phyloP scores from a whole-genome alignment of 179 eudicot genomes.

The Actinidia chinensis region DNA sequence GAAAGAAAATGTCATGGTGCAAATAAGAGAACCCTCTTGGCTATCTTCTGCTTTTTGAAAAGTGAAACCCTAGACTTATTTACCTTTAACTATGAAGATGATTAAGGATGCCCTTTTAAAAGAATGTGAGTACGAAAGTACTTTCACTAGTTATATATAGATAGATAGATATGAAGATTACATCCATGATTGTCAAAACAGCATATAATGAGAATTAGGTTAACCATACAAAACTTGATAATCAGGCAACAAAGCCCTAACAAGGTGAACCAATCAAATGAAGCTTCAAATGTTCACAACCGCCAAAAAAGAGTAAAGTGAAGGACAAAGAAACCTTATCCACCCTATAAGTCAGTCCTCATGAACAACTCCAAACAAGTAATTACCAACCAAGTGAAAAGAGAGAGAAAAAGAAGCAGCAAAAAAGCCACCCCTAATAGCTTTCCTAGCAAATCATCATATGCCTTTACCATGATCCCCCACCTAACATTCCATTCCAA shows the following conservation, averaged over 20 bases:
- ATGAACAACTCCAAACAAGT: constrained; percentile 14
- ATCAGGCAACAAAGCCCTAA: not conserved
- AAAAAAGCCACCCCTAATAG: not conserved
- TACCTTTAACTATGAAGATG: not conserved
- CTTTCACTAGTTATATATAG: not conserved
- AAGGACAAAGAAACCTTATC: not conserved
- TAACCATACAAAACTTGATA: not conserved
- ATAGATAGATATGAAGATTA: not conserved
- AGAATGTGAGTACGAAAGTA: too few species aligned
- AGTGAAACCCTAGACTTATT: not conserved
- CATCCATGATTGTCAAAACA: not conserved
- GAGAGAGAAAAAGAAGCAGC: not conserved
- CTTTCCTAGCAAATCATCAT: not conserved
- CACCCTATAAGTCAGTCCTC: not conserved
- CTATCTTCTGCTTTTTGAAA: not conserved
- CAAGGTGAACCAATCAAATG: constrained; percentile 9
- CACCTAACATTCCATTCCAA: constrained; percentile 77
- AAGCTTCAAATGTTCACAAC: constrained; percentile 5
- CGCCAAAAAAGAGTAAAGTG: not conserved
- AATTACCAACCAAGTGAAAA: not conserved
- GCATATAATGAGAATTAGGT: not conserved
- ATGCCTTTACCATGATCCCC: constrained; percentile 51
- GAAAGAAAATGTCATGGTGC: too few species aligned
- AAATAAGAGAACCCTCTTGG: not conserved
- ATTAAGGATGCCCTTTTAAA: not conserved